phyloP scores from a whole-genome alignment of 768 basidiomycete genomes.

The Suillus ampliporus region DNA sequence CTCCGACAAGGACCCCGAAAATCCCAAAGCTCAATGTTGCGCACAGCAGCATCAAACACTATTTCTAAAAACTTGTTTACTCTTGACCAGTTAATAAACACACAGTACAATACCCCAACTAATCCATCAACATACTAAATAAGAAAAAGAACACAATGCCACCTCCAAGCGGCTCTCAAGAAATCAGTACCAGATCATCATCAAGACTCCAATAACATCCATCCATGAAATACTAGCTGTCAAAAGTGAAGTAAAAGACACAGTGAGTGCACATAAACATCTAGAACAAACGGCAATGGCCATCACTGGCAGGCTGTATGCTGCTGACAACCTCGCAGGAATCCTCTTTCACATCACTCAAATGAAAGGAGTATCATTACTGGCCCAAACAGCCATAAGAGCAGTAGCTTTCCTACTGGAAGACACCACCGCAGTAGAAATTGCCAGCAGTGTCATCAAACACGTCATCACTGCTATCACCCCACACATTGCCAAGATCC shows the following conservation, averaged over 20 bases:
- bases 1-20: no score
- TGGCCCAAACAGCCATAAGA: not conserved
- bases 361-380: not conserved
- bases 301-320: slow-evolving; percentile 4
- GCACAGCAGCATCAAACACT: no score
- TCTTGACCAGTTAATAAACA: not conserved
- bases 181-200: not conserved
- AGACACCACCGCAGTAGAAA: not conserved
- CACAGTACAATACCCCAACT: no score
- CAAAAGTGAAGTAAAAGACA: slow-evolving; percentile 10
- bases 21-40: no score
- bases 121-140: no score
- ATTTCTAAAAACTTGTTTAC: no score
- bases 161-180: not conserved
- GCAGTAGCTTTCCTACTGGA: slow-evolving; percentile 10
- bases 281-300: not conserved
- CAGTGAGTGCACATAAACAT: not conserved
- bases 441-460: not conserved
- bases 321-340: not conserved
- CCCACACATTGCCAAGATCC: slow-evolving; percentile 2
- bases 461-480: slow-evolving; percentile 5
- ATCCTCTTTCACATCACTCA: slow-evolving; percentile 10
- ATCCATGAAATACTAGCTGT: no score
- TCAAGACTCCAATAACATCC: not conserved
- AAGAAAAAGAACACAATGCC: no score